Conservation (phyloP, 805 yeast species). For the Sungouiozyma intestinalis region DNA sequence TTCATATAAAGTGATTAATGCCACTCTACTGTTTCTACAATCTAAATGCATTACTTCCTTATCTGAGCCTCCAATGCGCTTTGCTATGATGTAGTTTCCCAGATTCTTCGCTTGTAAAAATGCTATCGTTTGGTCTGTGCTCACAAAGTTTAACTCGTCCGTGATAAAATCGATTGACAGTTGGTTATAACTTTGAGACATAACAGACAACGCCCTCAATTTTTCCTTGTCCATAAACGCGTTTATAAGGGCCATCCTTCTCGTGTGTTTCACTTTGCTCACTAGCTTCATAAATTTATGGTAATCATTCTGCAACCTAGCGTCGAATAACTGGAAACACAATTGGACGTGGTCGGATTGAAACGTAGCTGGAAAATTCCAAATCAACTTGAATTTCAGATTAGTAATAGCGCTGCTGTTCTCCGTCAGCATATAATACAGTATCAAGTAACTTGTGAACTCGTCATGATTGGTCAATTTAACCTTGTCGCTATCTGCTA, state of each 20-base stretch:
- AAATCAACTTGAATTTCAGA: conserved; percentile 15
- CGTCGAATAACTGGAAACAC: conserved; percentile 26
- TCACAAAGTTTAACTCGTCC: conserved; percentile 33
- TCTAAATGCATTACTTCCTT: conserved; percentile 28
- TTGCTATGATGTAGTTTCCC: conserved; percentile 23
- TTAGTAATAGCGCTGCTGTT: conserved; percentile 33
- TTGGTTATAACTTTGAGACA: conserved; percentile 48
- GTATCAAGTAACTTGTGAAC: conserved; percentile 59
- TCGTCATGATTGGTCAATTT: conserved; percentile 38
- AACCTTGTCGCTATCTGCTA: conserved; percentile 41
- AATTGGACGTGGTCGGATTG: conserved; percentile 14
- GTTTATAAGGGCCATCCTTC: conserved; percentile 38
- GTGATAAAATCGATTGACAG: conserved; percentile 32
- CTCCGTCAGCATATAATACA: conserved; percentile 66
- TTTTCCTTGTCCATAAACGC: conserved; percentile 50
- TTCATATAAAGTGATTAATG: conserved; percentile 30
- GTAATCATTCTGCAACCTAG: conserved; percentile 37
- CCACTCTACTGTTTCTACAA: conserved; percentile 26
- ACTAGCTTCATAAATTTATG: conserved; percentile 40
- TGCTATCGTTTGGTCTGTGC: conserved; percentile 28
- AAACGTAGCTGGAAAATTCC: conserved; percentile 9
- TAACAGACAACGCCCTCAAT: conserved; percentile 41
- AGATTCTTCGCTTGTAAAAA: conserved; percentile 38
- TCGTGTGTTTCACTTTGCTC: conserved; percentile 28
- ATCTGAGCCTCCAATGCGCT: conserved; percentile 12